A percentile compares a stretch with the other conserved stretches of the same genome.
phyloP scores from a whole-genome alignment of 2,329 filamentous ascomycete species.

The Colletotrichum karsti region DNA sequence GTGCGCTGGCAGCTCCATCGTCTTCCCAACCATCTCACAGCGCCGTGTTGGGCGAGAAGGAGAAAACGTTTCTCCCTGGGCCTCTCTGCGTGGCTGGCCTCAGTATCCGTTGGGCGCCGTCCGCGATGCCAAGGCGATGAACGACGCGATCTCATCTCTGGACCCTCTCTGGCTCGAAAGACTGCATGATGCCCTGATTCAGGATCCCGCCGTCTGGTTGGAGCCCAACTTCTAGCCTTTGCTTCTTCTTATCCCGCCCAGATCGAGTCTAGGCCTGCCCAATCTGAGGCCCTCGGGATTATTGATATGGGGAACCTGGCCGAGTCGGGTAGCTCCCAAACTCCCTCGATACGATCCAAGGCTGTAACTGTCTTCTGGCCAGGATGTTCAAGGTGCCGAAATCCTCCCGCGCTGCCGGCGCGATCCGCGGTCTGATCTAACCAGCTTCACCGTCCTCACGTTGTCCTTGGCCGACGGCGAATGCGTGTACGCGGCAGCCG shows the following conservation, averaged over 20 bases:
- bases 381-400: not conserved
- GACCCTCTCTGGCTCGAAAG: not conserved
- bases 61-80: not conserved
- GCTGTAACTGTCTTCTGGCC: not conserved
- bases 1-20: slow-evolving; percentile 29
- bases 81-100: not conserved
- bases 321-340: not conserved
- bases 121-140: slow-evolving; percentile 15
- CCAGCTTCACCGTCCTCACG: slow-evolving; percentile 33
- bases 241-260: not conserved
- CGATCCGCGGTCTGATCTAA: not conserved
- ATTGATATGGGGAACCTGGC: not conserved
- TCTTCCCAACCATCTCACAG: slow-evolving; percentile 18
- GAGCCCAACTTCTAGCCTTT: not conserved
- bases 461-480: not conserved
- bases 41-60: not conserved
- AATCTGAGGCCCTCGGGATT: not conserved
- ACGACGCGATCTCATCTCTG: not conserved
- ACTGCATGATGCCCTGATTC: not conserved
- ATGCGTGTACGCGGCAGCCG: not conserved
- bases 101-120: slow-evolving; percentile 2
- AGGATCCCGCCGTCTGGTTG: not conserved
- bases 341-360: slow-evolving; percentile 17
- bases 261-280: not conserved
- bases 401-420: not conserved